Evolutionary conservation across 2,329 filamentous ascomycete genomes (phyloP).

Genomic region (Paecilomyces fulvus): DNA sequence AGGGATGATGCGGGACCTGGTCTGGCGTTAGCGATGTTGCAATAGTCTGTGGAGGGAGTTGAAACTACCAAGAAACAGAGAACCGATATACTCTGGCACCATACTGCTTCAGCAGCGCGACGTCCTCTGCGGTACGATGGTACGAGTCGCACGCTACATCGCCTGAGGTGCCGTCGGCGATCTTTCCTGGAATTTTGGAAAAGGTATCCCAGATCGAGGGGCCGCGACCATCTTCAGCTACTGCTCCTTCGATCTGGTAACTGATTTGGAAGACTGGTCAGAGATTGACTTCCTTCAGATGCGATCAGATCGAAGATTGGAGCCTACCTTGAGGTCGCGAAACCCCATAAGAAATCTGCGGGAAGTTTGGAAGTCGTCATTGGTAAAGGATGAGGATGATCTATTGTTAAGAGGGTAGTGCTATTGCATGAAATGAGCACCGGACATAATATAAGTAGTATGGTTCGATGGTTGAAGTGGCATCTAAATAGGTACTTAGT

Average conservation of each 20-base stretch:
- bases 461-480: neutral
- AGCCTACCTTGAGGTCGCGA: slow-evolving; percentile 66
- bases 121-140: slow-evolving; percentile 68
- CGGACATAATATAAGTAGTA: neutral
- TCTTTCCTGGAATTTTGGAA: slow-evolving; percentile 71
- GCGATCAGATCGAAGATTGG: neutral
- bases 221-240: slow-evolving; percentile 65
- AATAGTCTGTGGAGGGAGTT: neutral
- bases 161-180: slow-evolving; percentile 67
- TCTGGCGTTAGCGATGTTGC: neutral
- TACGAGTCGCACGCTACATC: slow-evolving; percentile 80
- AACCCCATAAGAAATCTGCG: slow-evolving; percentile 68
- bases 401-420: neutral
- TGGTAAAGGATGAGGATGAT: neutral
- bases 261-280: slow-evolving; percentile 36
- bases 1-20: slow-evolving; percentile 65
- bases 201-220: slow-evolving; percentile 90
- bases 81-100: slow-evolving; percentile 73
- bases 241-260: slow-evolving; percentile 79
- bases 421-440: neutral
- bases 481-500: neutral
- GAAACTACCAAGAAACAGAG: slow-evolving; percentile 60
- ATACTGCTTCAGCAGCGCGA: slow-evolving; percentile 64
- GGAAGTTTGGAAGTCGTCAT: slow-evolving; percentile 40
- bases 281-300: neutral